phyloP scores from a whole-genome alignment of 768 basidiomycete genomes.

The Gloeopeniophorella convolvens region DNA sequence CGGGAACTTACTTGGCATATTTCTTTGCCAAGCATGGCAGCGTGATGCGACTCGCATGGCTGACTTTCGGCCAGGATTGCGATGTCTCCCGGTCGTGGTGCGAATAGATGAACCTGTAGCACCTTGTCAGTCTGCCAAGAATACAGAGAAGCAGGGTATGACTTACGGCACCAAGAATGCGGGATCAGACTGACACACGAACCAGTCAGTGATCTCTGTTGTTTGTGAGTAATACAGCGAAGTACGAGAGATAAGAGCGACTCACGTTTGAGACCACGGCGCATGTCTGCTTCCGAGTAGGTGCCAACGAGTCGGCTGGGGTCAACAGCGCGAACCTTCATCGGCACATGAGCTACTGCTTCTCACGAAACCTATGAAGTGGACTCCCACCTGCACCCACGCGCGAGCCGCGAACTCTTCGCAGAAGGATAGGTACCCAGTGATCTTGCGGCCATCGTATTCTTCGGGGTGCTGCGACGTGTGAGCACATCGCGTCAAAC shows the following conservation, averaged over 20 bases:
- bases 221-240: neutral
- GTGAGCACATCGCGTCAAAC: neutral
- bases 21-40: conserved; percentile 11
- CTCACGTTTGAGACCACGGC: conserved; percentile 3
- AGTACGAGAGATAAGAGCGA: neutral
- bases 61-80: conserved; percentile 1
- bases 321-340: conserved; percentile 7
- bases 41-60: neutral
- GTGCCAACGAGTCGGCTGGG: neutral
- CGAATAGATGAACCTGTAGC: conserved; percentile 14
- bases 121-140: neutral
- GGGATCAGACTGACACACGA: neutral
- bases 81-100: conserved; percentile 13
- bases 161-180: conserved; percentile 16
- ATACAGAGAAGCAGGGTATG: neutral
- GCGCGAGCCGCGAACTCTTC: conserved; percentile 13
- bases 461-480: neutral
- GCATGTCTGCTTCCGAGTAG: conserved; percentile 9
- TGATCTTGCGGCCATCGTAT: neutral
- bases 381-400: conserved; percentile 10
- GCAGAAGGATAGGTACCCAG: conserved; percentile 4
- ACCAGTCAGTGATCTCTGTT: conserved; percentile 2
- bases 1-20: conserved; percentile 8
- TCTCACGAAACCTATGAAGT: neutral
- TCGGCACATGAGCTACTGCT: neutral